Evolutionary conservation across 768 basidiomycete species (phyloP), one percentile per base, ranked within the genome.

Genomic region (Boletus rubescentipes): DNA sequence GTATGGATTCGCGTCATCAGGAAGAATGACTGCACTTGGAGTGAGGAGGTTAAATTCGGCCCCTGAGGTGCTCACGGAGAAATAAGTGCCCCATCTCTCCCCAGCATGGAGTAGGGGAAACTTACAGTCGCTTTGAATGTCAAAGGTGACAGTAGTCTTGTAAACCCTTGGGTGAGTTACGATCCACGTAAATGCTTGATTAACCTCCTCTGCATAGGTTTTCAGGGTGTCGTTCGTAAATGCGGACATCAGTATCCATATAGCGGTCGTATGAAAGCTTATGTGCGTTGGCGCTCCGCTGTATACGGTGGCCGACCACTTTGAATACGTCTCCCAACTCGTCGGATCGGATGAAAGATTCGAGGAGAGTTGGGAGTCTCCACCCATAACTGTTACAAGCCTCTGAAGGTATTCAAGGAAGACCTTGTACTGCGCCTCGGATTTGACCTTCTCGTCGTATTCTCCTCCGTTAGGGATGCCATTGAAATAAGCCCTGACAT

Each of bases 321-420:
- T 14, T 39, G 15, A 1, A 11, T 52, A 52, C 14, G 35, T 38
- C 18, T 23, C 30, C 36, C 31, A 41, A 34, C 40, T 1, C 7
- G 50, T 51, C 23, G 47, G 47, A 32, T 53, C 32, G 10, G 52
- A 34, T 5, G 52, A 18, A 14, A 53, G 32, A 18, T 6, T 34
- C 21, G 26, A 32, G 21, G 12, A 49, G n/a, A 31, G 42, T 7
- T 21, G 29, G 29, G 48, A 23, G 8, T 52, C 51, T 35, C 51
- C 51, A 16, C 52, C 47, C 9, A 16, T 15, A 15, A 36, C 39
- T 12, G 52, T 53, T 26, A 49, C 38, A 23, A 53, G n/a, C 18
- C 47, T 49, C 32, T 49, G 52, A 21, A 53, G 18, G 52, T 53
- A 49, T 34, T 40, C 52, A 9, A 53, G 52, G 20, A 53, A 53